phyloP scores from a whole-genome alignment of 768 basidiomycete species.

The Auricularia auricula-judae region DNA sequence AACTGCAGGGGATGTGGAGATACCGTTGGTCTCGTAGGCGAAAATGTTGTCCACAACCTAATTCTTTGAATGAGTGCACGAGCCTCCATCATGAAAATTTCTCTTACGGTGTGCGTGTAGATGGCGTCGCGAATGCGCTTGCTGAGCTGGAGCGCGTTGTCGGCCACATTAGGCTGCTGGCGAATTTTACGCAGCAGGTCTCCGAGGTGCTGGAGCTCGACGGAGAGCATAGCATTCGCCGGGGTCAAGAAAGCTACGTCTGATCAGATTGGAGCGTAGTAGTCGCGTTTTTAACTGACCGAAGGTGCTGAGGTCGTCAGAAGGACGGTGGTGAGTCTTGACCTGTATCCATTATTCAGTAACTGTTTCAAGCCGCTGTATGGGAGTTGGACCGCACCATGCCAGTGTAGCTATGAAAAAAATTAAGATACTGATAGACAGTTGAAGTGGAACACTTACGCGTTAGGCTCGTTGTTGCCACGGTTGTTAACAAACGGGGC shows the following conservation, averaged over 20 bases:
- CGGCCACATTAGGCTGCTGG: constrained; percentile 39
- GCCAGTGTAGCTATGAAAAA: constrained; percentile 37
- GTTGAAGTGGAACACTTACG: constrained; percentile 8
- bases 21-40: constrained; percentile 70
- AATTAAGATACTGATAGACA: not conserved
- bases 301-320: constrained; percentile 61
- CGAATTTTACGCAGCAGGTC: constrained; percentile 42
- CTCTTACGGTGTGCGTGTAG: constrained; percentile 46
- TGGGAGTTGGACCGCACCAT: constrained; percentile 20
- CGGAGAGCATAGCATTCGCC: constrained; percentile 75
- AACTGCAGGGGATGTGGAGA: not conserved
- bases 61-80: not conserved
- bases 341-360: constrained; percentile 14
- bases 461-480: constrained; percentile 69
- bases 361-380: too few relatives aligned
- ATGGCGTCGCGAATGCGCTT: constrained; percentile 46
- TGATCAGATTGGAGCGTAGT: not conserved
- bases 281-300: constrained; percentile 25
- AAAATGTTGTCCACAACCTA: constrained; percentile 57
- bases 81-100: not conserved
- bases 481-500: constrained; percentile 52
- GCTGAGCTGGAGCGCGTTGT: constrained; percentile 47
- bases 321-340: constrained; percentile 67
- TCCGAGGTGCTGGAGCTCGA: constrained; percentile 54
- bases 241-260: constrained; percentile 58